phyloP scores from a whole-genome alignment of 495 filamentous ascomycete species.

The Clavariopsis aquatica region DNA sequence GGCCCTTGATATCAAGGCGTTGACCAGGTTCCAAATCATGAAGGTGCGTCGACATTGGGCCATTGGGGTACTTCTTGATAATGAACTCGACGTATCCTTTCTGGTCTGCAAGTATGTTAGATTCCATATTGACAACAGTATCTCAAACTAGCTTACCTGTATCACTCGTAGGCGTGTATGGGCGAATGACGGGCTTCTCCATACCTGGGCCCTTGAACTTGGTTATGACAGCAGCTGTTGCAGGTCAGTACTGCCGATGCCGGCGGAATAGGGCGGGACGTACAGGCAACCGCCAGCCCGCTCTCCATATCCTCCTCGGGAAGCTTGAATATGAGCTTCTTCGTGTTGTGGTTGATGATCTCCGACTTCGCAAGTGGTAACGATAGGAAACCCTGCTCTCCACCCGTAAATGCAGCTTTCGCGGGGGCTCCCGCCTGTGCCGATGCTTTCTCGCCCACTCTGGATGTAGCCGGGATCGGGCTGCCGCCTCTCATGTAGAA shows the following conservation, averaged over 20 bases:
- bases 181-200: conserved; percentile 82
- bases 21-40: conserved; percentile 81
- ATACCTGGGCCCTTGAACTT: conserved; percentile 77
- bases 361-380: conserved; percentile 79
- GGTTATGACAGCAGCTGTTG: conserved; percentile 72
- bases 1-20: conserved; percentile 86
- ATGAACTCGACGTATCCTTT: conserved; percentile 84
- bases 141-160: conserved; percentile 60
- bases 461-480: conserved; percentile 23
- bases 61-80: conserved; percentile 85
- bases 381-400: conserved; percentile 80
- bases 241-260: conserved; percentile 13
- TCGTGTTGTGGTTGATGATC: conserved; percentile 82
- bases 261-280: conserved; percentile 28
- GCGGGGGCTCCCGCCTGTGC: conserved; percentile 22
- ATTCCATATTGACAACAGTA: background rate
- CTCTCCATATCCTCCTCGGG: conserved; percentile 81
- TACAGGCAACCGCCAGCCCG: conserved; percentile 75
- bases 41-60: conserved; percentile 86
- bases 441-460: conserved; percentile 34
- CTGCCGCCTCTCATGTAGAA: conserved; percentile 30
- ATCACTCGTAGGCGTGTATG: conserved; percentile 89
- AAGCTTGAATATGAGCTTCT: conserved; percentile 78
- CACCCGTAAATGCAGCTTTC: conserved; percentile 72
- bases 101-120: conserved; percentile 50